Conservation (phyloP, 495 filamentous ascomycete genomes). For the Aspergillus avenaceus region DNA sequence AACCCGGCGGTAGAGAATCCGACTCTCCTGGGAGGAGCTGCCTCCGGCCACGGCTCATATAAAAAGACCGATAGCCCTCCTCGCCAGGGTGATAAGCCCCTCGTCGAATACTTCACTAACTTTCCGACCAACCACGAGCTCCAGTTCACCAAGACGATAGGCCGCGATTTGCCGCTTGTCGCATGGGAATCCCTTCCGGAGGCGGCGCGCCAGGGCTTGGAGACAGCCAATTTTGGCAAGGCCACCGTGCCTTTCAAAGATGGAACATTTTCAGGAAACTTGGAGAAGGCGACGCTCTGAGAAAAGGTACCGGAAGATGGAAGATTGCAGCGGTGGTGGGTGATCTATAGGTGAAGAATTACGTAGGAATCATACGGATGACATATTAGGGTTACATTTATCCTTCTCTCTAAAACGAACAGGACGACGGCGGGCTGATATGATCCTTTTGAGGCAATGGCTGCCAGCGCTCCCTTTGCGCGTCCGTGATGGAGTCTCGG, state of each 20-base stretch:
- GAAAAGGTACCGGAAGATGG: background rate
- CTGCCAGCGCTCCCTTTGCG: too few species aligned
- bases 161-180: constrained; percentile 1
- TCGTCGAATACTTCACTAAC: constrained; percentile 6
- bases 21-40: constrained; percentile 1
- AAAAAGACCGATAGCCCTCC: constrained; percentile 1
- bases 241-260: constrained; percentile 7
- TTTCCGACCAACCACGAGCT: constrained; percentile 6
- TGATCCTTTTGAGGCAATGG: too few species aligned
- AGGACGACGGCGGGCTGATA: too few species aligned
- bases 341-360: too few species aligned
- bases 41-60: constrained; percentile 2
- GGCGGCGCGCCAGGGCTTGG: background rate
- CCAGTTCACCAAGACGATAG: constrained; percentile 4
- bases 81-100: background rate
- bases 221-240: constrained; percentile 1
- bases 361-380: too few species aligned
- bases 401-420: too few species aligned
- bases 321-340: too few species aligned
- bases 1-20: constrained; percentile 1
- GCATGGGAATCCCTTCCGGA: constrained; percentile 4
- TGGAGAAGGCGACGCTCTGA: constrained; percentile 4
- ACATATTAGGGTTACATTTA: too few species aligned
- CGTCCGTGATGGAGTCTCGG: too few species aligned
- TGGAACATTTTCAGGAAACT: background rate